Conservation (phyloP, 1,284 basidiomycete species). For the Moesziomyces sp. region DNA sequence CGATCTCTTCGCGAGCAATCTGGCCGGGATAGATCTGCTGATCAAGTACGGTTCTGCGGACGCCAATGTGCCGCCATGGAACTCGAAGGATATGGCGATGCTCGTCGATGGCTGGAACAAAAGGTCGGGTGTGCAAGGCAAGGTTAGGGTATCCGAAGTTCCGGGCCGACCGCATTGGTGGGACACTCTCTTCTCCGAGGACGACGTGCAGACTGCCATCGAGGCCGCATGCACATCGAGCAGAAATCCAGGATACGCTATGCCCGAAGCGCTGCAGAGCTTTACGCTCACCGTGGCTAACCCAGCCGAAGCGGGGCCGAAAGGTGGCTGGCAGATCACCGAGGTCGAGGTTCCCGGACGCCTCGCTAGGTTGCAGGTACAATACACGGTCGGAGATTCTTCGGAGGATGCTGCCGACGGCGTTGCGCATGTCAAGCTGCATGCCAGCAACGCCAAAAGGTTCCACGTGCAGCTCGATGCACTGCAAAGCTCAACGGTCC, state of each 20-base stretch:
- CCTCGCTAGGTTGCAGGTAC: conserved; percentile 36
- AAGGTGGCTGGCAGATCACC: conserved; percentile 76
- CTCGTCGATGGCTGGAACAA: conserved; percentile 73
- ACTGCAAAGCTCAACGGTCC: conserved; percentile 4
- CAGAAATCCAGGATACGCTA: conserved; percentile 17
- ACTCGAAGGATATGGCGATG: conserved; percentile 75
- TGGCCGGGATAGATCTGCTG: conserved; percentile 75
- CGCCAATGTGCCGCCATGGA: conserved; percentile 83
- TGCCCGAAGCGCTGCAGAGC: conserved; percentile 21
- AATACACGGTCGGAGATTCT: not conserved
- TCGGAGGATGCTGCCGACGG: not conserved
- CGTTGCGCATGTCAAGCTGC: not conserved
- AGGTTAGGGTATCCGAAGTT: conserved; percentile 72
- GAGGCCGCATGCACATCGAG: conserved; percentile 12
- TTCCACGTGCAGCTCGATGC: conserved; percentile 18
- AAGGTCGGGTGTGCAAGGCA: conserved; percentile 60
- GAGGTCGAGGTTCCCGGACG: conserved; percentile 73
- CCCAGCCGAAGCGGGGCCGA: conserved; percentile 75
- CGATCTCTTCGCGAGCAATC: conserved; percentile 82
- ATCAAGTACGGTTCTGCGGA: conserved; percentile 81
- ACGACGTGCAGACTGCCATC: conserved; percentile 71
- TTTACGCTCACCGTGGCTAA: conserved; percentile 78
- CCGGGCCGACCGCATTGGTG: conserved; percentile 78
- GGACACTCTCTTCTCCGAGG: conserved; percentile 73
- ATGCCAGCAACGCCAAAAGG: conserved; percentile 3